Base-by-base conservation (phyloP, 768 basidiomycete species). In the Clitopilus hobsonii region DNA sequence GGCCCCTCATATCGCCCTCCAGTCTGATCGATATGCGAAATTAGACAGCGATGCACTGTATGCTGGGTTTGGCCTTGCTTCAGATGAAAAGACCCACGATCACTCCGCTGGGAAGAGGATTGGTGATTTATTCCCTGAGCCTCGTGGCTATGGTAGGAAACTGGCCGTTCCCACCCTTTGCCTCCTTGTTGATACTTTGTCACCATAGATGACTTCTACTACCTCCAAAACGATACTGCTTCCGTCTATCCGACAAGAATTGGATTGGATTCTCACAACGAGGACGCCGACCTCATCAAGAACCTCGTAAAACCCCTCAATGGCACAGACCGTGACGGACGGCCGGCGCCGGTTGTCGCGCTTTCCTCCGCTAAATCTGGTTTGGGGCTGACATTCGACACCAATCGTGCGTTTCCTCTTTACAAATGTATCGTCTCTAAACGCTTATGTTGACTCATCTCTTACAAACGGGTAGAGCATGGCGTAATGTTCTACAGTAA, bases 401-500 rank as follows among this genome's bases (percentile, higher is more conserved):
- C 84, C 7, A 90, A 91, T 67, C 88, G 88, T 89, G 59, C 56
- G 86, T 76, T 25, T 16, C 50, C n/a, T 29, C 28, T 25, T 30
- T 49, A 49, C 16, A 5, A 24, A 14, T n/a, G 18, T 6, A 51
- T n/a, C 18, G 16, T 28, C 49, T n/a, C 2, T 51, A 18, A 22
- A 22, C 13, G 14, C 5, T 24, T 13, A n/a, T 5, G 25, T 32
- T 26, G 5, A 3, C 53, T 47, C 51, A 38, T 36, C 20, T 53
- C 51, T 22, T 4, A 47, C 29, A n/a, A n/a, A n/a, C n/a, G n/a
- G n/a, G n/a, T 57, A 90, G 89, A 91, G 67, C 80, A 77, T 7
- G 88, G 88, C 11, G 77, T 88, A 30, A 89, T 89, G 79, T 84
- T 89, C 61, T 90, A 90, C 65, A 78, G 86, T 2, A 83, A 85